These are phyloP conservation scores for Chaetomium sp. DNA, from an alignment of 2,329 filamentous ascomycete genomes.

Conservation along the genomic window DNA sequence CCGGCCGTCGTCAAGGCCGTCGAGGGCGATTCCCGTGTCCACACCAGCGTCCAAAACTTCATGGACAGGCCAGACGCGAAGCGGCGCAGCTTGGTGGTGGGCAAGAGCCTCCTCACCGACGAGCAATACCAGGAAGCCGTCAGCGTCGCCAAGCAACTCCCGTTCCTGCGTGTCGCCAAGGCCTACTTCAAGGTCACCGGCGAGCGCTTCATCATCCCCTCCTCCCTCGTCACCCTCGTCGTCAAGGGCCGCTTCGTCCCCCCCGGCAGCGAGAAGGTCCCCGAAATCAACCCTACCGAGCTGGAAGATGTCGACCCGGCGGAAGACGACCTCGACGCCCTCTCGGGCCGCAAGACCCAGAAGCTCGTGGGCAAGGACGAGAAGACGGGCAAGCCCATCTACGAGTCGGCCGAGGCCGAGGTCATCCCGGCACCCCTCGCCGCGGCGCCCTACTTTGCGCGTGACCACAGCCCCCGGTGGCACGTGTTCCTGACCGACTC, in stretches of 20 bases:
- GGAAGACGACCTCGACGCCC: slow-evolving; percentile 86
- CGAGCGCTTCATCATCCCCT: slow-evolving; percentile 89
- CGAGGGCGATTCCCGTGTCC: slow-evolving; percentile 73
- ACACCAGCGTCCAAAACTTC: slow-evolving; percentile 81
- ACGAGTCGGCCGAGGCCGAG: slow-evolving; percentile 56
- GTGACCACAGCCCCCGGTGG: slow-evolving; percentile 89
- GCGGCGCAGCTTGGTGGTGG: slow-evolving; percentile 71
- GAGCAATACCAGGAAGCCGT: slow-evolving; percentile 76
- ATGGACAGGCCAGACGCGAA: slow-evolving; percentile 80
- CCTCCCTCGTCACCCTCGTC: slow-evolving; percentile 88
- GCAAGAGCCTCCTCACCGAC: slow-evolving; percentile 70
- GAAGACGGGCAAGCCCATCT: slow-evolving; percentile 55
- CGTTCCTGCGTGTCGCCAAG: slow-evolving; percentile 80
- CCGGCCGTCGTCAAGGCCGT: slow-evolving; percentile 65
- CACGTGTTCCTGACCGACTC: slow-evolving; percentile 92
- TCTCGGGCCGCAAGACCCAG: slow-evolving; percentile 75
- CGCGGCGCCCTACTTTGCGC: slow-evolving; percentile 85
- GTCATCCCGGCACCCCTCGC: slow-evolving; percentile 80
- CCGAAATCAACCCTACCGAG: slow-evolving; percentile 73
- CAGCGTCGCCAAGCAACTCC: slow-evolving; percentile 78
- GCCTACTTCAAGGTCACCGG: slow-evolving; percentile 98
- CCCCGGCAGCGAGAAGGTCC: slow-evolving; percentile 75
- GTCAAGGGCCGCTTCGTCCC: slow-evolving; percentile 94
- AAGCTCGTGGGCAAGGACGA: slow-evolving; percentile 66
- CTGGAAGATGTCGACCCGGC: slow-evolving; percentile 90